Evolutionary conservation across 1,139 yeast genomes (phyloP), one percentile per base, ranked within the genome.

Genomic region (Magnusiomyces tetraspermus): DNA sequence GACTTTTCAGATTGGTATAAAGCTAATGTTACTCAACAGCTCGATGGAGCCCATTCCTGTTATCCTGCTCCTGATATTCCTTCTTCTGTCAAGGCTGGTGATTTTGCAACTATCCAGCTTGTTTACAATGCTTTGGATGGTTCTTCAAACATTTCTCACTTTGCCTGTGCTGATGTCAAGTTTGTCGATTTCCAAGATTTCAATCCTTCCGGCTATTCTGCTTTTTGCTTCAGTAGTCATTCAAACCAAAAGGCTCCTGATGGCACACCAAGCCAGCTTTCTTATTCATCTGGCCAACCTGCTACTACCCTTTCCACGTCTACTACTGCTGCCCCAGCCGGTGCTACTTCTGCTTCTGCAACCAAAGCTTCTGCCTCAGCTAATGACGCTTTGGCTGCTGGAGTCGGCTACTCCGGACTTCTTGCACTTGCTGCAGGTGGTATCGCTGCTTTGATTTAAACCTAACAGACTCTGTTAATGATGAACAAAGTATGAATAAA

Each of bases 21-120:
- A 24, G 71, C 72, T 50, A 71, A 71, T 56, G 67, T 71, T 50
- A 60, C 73, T 41, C 61, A 60, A 49, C 69, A 70, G 53, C 60
- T 72, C 47, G 70, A 67, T 56, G 67, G 68, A 33, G 76, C 75
- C 41, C 76, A 72, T 61, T 67, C 72, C 50, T 72, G 76, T 63
- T 71, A 66, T 67, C 63, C 65, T 57, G 58, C 71, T 61, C 75
- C 75, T 48, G 73, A 71, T 50, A 68, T 61, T 53, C 72, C 74
- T 46, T 64, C 68, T 24, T 53, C 59, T 42, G 61, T 71, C 53
- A 61, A 62, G 46, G 56, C 63, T 28, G 75, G 75, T 53, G 71
- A 68, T 55, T 59, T 62, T 48, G 76, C 73, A 33, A 72, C 76
- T 33, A 66, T 71, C 55, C 75, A 71, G 61, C 65, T 70, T 48